phyloP scores from a whole-genome alignment of 2,329 filamentous ascomycete genomes.

The Aspergillus sp. region DNA sequence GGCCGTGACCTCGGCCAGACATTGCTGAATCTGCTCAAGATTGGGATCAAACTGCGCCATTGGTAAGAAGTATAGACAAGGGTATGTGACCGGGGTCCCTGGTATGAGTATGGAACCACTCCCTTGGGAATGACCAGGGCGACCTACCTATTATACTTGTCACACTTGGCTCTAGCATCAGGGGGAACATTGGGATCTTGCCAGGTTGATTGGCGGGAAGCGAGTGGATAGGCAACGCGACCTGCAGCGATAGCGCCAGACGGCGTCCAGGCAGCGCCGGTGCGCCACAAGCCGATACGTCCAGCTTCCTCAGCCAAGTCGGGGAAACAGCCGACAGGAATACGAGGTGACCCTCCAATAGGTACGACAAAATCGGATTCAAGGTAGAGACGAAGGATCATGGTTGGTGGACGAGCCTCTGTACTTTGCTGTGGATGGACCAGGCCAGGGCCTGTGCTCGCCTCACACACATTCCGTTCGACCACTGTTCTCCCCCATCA shows the following conservation, averaged over 20 bases:
- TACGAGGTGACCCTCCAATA: neutral
- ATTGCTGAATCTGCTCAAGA: slow-evolving; percentile 6
- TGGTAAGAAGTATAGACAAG: neutral
- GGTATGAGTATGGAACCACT: too few species aligned
- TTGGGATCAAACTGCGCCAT: neutral
- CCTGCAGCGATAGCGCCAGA: neutral
- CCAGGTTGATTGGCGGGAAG: neutral
- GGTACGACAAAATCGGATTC: too few species aligned
- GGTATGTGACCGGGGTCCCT: too few species aligned
- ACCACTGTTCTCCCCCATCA: too few species aligned
- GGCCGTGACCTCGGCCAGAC: slow-evolving; percentile 10
- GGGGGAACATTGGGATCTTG: neutral
- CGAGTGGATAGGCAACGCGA: slow-evolving; percentile 4
- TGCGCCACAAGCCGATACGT: neutral
- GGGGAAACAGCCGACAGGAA: neutral
- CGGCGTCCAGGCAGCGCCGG: neutral
- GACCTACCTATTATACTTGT: neutral
- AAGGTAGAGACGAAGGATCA: too few species aligned
- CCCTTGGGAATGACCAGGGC: neutral
- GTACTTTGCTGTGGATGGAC: too few species aligned
- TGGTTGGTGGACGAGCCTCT: too few species aligned
- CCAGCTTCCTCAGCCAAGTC: neutral
- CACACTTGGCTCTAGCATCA: neutral
- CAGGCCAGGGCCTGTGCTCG: too few species aligned
- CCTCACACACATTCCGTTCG: too few species aligned